Base-by-base conservation (phyloP, 2,329 filamentous ascomycete species). In the Emydomyces testavorans region DNA sequence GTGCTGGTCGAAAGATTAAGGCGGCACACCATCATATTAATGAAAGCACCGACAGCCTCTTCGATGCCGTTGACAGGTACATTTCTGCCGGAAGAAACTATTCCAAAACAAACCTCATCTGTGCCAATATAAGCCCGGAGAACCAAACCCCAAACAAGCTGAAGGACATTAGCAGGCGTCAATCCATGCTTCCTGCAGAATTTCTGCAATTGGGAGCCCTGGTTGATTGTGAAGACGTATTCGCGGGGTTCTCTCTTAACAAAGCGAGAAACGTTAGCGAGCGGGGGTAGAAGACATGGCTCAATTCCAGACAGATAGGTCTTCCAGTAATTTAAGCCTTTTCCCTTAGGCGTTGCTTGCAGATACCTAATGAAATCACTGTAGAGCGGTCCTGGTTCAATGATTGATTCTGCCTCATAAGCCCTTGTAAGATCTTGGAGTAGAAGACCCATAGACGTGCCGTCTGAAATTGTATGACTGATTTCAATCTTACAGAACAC, bases 21-120 rank as follows among this genome's bases (percentile, higher is more conserved):
- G 4, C 70, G 67, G 50, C 69, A 75, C 38, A 74, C 70, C 2
- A 78, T 65, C 68, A 77, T 76, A 46, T 75, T 76, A 50, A 78
- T 72, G 40, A 77, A 73, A 11, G 51, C 61, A 2, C 66, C 67
- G 24, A 67, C 57, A 31, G 69, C 66, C 37, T 63, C 57, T 41
- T 64, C 60, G 18, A 69, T 62, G 1, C 61, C 65, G 15, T 56
- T 43, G 26, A 70, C 58, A 11, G 62, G 57, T 10, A 63, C 60
- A 35, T 68, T 62, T 6, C 67, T 59, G 1, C 67, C 67, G 45
- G 63, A 64, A 16, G 67, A 60, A 2, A 63, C 67, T 40, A 65
- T 63, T 15, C 64, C 67, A 57, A 67, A 71, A 6, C 65, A 49
- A 4, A 68, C 61, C 46, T 69, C 65, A 41, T 66, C 58, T 8